Conservation (phyloP, 2,329 filamentous ascomycete genomes). For the Curvularia lunata region DNA sequence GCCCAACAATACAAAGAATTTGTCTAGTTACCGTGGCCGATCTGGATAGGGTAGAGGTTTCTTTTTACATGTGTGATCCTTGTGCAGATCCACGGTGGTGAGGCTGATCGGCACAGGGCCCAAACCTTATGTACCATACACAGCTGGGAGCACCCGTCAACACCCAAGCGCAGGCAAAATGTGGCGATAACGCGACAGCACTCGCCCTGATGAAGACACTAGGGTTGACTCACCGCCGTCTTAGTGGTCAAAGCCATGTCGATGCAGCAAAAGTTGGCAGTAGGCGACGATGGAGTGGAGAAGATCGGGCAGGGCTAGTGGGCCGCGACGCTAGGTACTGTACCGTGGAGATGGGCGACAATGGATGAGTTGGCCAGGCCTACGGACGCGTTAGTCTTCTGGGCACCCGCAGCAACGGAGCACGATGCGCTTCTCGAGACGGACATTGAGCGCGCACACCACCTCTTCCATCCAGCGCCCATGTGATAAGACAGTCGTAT, state of each 20-base stretch:
- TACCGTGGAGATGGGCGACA: not conserved
- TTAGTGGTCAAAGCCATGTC: too few species aligned
- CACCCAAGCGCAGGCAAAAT: not conserved
- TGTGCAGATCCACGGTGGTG: slow-evolving; percentile 1
- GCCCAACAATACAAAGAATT: not conserved
- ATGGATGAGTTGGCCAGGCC: not conserved
- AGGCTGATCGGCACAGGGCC: slow-evolving; percentile 6
- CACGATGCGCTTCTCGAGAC: not conserved
- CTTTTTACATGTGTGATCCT: not conserved
- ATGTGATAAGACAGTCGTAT: not conserved
- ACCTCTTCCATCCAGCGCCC: not conserved
- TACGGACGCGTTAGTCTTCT: slow-evolving; percentile 1
- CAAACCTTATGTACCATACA: not conserved
- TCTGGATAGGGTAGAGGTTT: not conserved
- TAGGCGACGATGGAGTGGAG: not conserved
- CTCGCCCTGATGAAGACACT: not conserved
- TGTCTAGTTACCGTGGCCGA: not conserved
- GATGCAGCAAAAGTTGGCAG: not conserved
- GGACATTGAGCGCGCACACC: not conserved
- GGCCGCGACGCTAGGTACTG: not conserved
- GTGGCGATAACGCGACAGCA: not conserved
- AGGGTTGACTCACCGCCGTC: not conserved
- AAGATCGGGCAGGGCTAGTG: not conserved
- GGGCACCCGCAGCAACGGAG: not conserved
- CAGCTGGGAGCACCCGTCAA: not conserved